A percentile compares a stretch with the other conserved stretches of the same genome.
phyloP scores from a whole-genome alignment of 768 basidiomycete genomes.

The Tricholoma furcatifolium region DNA sequence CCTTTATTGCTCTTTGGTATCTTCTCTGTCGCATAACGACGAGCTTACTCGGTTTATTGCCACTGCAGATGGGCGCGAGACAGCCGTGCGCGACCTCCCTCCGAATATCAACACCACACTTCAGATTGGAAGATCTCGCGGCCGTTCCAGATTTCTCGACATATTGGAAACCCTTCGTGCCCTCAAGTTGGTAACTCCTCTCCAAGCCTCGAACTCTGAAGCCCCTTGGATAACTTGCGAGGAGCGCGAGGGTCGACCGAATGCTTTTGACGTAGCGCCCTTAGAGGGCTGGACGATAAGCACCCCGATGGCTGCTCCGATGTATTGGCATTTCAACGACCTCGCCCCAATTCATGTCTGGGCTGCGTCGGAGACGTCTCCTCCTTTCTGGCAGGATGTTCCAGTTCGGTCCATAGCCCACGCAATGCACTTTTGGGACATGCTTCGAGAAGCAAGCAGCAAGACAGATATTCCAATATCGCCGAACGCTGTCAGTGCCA shows the following conservation, averaged over 20 bases:
- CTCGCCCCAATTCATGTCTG: slow-evolving; percentile 60
- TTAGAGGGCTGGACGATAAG: slow-evolving; percentile 43
- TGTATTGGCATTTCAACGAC: slow-evolving; percentile 63
- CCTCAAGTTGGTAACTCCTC: slow-evolving; percentile 60
- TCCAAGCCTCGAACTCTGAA: slow-evolving; percentile 42
- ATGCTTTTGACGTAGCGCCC: slow-evolving; percentile 42
- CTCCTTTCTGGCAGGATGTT: slow-evolving; percentile 54
- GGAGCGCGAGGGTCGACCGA: slow-evolving; percentile 41
- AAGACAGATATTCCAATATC: slow-evolving; percentile 28
- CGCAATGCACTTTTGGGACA: slow-evolving; percentile 55
- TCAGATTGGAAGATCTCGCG: slow-evolving; percentile 57
- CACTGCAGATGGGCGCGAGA: slow-evolving; percentile 46
- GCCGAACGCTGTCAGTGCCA: slow-evolving; percentile 17
- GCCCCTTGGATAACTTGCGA: slow-evolving; percentile 46
- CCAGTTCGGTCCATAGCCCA: slow-evolving; percentile 37
- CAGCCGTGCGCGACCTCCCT: slow-evolving; percentile 54
- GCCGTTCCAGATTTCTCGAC: slow-evolving; percentile 61
- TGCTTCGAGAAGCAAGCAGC: slow-evolving; percentile 48
- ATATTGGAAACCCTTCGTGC: slow-evolving; percentile 56
- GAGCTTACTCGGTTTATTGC: slow-evolving; percentile 53
- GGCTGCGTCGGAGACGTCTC: slow-evolving; percentile 47
- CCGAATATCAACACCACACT: slow-evolving; percentile 45
- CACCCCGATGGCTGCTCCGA: slow-evolving; percentile 47
- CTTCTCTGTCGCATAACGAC: slow-evolving; percentile 54
- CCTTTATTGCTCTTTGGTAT: slow-evolving; percentile 64